phyloP scores from a whole-genome alignment of 768 basidiomycete genomes.

The Leccinum pellstonianum region DNA sequence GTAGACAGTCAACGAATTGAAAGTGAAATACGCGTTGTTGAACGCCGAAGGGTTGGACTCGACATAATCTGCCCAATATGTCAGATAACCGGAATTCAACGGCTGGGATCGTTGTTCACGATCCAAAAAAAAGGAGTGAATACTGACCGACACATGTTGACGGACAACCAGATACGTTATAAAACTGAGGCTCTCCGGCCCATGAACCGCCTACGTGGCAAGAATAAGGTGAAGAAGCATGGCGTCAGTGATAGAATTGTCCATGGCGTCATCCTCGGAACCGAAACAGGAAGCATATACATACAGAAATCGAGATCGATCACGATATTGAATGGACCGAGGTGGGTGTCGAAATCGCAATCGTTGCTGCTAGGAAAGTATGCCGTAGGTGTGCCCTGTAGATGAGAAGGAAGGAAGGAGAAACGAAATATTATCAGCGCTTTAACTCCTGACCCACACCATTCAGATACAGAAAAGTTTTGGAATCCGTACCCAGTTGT shows the following conservation, averaged over 20 bases:
- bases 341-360: constrained; percentile 56
- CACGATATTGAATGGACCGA: constrained; percentile 56
- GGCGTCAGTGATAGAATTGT: background rate
- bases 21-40: constrained; percentile 39
- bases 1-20: constrained; percentile 39
- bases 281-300: background rate
- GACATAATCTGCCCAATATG: constrained; percentile 29
- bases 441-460: no score
- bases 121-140: background rate
- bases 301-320: constrained; percentile 46
- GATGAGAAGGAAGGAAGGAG: background rate
- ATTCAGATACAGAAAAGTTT: background rate
- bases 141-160: constrained; percentile 28
- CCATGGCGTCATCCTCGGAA: background rate
- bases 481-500: constrained; percentile 24
- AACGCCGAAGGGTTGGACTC: constrained; percentile 40
- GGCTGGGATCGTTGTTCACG: background rate
- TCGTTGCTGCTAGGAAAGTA: constrained; percentile 54
- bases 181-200: constrained; percentile 25
- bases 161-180: constrained; percentile 25
- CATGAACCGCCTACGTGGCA: constrained; percentile 26
- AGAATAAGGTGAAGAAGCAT: background rate
- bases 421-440: background rate
- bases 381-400: constrained; percentile 57
- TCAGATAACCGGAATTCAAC: background rate